phyloP scores from a whole-genome alignment of 352 stramenopile species.

The Globisporangium recalcitrans region DNA sequence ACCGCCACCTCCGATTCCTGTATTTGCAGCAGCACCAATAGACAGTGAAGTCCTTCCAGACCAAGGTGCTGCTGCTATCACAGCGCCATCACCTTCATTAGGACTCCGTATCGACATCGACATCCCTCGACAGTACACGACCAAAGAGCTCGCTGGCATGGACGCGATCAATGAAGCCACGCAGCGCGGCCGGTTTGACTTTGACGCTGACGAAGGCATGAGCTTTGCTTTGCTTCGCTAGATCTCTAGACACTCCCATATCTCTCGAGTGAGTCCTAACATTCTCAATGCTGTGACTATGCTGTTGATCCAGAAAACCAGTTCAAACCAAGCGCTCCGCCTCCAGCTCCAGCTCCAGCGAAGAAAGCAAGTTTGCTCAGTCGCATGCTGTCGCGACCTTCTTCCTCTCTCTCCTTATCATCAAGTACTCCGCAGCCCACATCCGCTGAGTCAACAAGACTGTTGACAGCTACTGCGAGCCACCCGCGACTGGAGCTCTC shows the following conservation, averaged over 20 bases:
- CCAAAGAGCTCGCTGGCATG: slow-evolving; percentile 22
- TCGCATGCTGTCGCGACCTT: slow-evolving; percentile 7
- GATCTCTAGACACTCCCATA: no score
- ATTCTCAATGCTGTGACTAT: no score
- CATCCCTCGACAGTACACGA: slow-evolving; percentile 6
- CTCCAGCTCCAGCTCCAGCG: neutral
- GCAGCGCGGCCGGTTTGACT: slow-evolving; percentile 29
- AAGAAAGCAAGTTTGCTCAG: slow-evolving; percentile 13
- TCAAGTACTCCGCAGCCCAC: neutral
- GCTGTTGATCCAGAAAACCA: slow-evolving; percentile 7
- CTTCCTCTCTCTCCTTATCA: neutral
- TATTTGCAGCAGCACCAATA: neutral
- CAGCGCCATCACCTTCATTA: neutral
- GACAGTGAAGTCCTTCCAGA: neutral
- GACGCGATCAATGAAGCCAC: slow-evolving; percentile 25
- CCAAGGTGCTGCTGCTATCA: neutral
- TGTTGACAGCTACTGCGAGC: neutral
- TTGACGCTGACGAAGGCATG: slow-evolving; percentile 20
- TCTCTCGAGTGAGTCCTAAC: no score
- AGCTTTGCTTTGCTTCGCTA: neutral
- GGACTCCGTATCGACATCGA: neutral
- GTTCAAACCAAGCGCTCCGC: slow-evolving; percentile 2
- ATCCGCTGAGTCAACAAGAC: neutral
- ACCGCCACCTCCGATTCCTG: neutral
- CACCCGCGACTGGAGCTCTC: slow-evolving; percentile 29